Conservation (phyloP, 441 rosid species). For the Dalechampia spathulata region DNA sequence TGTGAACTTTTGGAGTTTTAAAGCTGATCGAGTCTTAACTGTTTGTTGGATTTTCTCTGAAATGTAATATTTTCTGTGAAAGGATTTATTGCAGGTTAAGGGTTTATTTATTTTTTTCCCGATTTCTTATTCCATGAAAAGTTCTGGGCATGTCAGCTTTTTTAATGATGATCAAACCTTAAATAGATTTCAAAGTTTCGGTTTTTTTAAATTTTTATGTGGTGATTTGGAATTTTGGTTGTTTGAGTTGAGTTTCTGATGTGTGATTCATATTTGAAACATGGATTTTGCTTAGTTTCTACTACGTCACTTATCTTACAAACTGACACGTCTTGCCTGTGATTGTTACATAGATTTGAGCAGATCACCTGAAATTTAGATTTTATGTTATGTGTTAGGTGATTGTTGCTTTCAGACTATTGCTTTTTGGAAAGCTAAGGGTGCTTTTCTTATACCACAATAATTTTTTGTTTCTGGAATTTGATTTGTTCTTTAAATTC, state of each 20-base stretch:
- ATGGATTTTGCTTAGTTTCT: conserved; percentile 4
- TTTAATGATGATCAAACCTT: conserved; percentile 2
- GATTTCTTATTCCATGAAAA: neutral
- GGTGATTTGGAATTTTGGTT: neutral
- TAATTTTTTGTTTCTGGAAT: neutral
- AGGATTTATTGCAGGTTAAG: conserved; percentile 1
- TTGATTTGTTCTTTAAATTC: conserved; percentile 1
- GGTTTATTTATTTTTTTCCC: neutral
- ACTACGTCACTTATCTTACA: neutral
- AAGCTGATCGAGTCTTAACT: conserved; percentile 2
- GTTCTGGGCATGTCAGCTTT: conserved; percentile 3
- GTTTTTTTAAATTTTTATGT: neutral
- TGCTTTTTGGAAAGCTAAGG: neutral
- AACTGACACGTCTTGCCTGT: neutral
- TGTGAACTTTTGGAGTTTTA: conserved; percentile 8
- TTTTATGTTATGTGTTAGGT: neutral
- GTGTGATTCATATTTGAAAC: neutral
- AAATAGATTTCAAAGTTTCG: neutral
- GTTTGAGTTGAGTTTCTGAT: conserved; percentile 1
- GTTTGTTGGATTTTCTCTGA: conserved; percentile 9
- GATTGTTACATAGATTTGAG: neutral
- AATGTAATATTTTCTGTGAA: conserved; percentile 4
- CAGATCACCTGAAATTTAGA: conserved; percentile 4
- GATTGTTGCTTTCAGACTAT: conserved; percentile 7
- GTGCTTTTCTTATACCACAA: neutral